Evolutionary conservation across 2,329 filamentous ascomycete species (phyloP), one percentile per base, ranked within the genome.

Genomic region (Drechslera avenae): DNA sequence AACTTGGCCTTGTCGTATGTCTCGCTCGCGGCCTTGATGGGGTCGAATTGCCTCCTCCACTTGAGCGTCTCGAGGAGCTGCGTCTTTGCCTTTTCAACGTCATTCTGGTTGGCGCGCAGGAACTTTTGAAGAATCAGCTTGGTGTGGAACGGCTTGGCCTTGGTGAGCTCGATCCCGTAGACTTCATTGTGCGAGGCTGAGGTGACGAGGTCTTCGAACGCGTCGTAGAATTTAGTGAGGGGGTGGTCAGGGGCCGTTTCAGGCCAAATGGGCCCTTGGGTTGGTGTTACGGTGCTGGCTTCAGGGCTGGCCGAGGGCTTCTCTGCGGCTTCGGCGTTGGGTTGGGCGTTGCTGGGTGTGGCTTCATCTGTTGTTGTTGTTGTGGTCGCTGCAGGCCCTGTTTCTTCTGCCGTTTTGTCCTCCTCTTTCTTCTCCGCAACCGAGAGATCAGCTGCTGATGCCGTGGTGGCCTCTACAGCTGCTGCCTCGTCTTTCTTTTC

Each of bases 71-170:
- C 86, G 51, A 78, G 80, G 36, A 97, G 83, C 77, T 97, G 92
- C 47, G 87, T 83, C 69, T 87, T 86, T 13, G 92, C 90, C 69
- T 86, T 86, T 45, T 80, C 79, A 5, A 90, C 72, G 66, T 95
- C 86, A 55, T 87, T 86, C 55, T 86, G 85, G 72, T 97, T 97
- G 71, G 92, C 93, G 62, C 92, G 90, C 48, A 97, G 83, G 77
- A 92, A 97, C 79, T 97, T 97, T 72, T 96, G 91, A 40, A 97
- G 80, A 43, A 97, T 84, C 63, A 96, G 86, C 69, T 89, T 87
- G 39, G 89, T 91, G 46, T 89, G 89, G 44, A 92, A 81, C 64
- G 91, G 81, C 34, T 69, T 68, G 32, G 66, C 60, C 13, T 64
- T 60, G 39, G 62, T 58, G 36, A 97, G 83, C 26, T 82, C 78